Percentiles rank a stretch among this genome's conserved stretches.
Evolutionary conservation across 495 filamentous ascomycete genomes (phyloP).

Genomic region (Penicillium salamii): DNA sequence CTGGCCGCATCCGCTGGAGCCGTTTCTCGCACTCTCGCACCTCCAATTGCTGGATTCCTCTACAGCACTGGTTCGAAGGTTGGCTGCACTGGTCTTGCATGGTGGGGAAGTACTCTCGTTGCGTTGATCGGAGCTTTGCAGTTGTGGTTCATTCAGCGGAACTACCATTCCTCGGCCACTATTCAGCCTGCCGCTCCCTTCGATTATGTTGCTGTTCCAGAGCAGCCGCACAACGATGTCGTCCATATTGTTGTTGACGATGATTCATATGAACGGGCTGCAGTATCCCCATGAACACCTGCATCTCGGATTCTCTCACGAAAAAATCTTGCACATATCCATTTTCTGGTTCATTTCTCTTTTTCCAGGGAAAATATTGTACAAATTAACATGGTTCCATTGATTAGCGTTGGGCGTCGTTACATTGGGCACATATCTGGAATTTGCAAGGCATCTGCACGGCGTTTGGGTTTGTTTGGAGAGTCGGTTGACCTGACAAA

Average conservation of each 20-base stretch:
- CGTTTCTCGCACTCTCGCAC: conserved; percentile 71
- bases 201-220: conserved; percentile 22
- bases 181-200: conserved; percentile 33
- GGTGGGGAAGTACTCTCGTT: conserved; percentile 72
- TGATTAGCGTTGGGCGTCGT: too few species aligned
- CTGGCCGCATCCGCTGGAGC: conserved; percentile 77
- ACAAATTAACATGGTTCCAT: too few species aligned
- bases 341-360: too few species aligned
- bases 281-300: not conserved
- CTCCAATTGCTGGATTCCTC: conserved; percentile 70
- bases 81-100: conserved; percentile 71
- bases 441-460: not conserved
- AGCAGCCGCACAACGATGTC: conserved; percentile 25
- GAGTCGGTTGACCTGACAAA: too few species aligned
- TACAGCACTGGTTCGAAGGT: conserved; percentile 66
- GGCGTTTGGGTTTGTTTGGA: not conserved
- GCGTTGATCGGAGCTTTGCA: conserved; percentile 68
- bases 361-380: too few species aligned
- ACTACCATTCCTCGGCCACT: conserved; percentile 37
- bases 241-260: conserved; percentile 40
- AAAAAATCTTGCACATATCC: too few species aligned
- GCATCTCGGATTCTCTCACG: too few species aligned
- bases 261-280: not conserved
- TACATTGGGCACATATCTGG: not conserved
- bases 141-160: conserved; percentile 60